Evolutionary conservation across 495 filamentous ascomycete species (phyloP).

Genomic region (Aspergillus haitiensis): DNA sequence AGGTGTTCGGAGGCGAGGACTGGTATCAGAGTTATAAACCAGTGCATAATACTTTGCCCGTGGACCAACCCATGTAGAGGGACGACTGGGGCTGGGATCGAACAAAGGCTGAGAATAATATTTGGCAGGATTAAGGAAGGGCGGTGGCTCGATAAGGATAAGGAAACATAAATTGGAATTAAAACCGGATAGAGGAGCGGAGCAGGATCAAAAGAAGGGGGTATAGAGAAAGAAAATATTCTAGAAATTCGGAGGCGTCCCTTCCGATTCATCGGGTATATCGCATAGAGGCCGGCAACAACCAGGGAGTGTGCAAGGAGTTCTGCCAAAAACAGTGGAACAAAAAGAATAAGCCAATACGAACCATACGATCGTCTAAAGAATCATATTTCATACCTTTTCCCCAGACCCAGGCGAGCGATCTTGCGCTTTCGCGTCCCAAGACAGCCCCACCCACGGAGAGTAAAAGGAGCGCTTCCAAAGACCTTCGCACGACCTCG

Average conservation of each 20-base stretch:
- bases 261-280: slow-evolving; percentile 46
- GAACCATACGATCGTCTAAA: slow-evolving; percentile 7
- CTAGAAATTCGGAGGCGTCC: slow-evolving; percentile 32
- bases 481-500: slow-evolving; percentile 46
- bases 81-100: slow-evolving; percentile 71
- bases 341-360: slow-evolving; percentile 9
- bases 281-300: slow-evolving; percentile 43
- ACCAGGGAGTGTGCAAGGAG: slow-evolving; percentile 45
- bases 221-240: slow-evolving; percentile 53
- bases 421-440: slow-evolving; percentile 32
- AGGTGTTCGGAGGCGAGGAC: slow-evolving; percentile 52
- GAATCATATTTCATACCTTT: slow-evolving; percentile 35
- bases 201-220: slow-evolving; percentile 82
- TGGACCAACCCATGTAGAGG: slow-evolving; percentile 57
- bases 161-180: slow-evolving; percentile 73
- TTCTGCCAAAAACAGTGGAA: slow-evolving; percentile 37
- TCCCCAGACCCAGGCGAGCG: slow-evolving; percentile 42
- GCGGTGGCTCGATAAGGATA: slow-evolving; percentile 65
- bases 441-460: slow-evolving; percentile 48
- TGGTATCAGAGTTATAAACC: slow-evolving; percentile 67
- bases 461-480: slow-evolving; percentile 46
- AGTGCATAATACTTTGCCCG: slow-evolving; percentile 65
- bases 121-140: slow-evolving; percentile 67
- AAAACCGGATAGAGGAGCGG: slow-evolving; percentile 82
- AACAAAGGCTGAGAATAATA: slow-evolving; percentile 74